Base-by-base conservation (phyloP, 768 basidiomycete genomes). In the Tephrocybe sp. region DNA sequence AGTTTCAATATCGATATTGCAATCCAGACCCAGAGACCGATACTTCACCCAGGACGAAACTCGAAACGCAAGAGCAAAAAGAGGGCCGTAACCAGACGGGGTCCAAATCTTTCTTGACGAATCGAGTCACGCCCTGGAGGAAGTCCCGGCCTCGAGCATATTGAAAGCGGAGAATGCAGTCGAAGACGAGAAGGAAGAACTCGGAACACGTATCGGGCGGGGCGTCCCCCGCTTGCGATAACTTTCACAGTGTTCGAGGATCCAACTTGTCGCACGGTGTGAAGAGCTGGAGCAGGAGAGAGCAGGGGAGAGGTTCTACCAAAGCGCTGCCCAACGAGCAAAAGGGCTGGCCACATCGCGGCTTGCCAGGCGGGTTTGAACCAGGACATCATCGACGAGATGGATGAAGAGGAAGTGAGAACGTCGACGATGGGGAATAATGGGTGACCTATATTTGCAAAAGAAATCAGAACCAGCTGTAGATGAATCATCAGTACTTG, bases 161-260 rank as follows among this genome's bases (percentile, higher is more conserved):
- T 39, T 13, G 21, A 34, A 15, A 34, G 15, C 13, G 32, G 32
- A 9, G 32, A 34, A 5, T n/a, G 11, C 32, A n/a, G 32, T 22
- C 9, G 21, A 39, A n/a, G 18, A 39, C 19, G 42, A 43, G 8
- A 19, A 41, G 22, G 28, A 43, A 34, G 32, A 9, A 18, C 19
- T 21, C 3, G n/a, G 19, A 19, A 8, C 28, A 43, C 28, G 31
- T 31, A 31, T 43, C 42, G 42, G 28, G 27, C 42, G 28, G 42
- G 42, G 42, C 42, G 42, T 43, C 30, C 42, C 42, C 42, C 42
- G 15, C 32, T 31, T 43, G 8, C 42, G 28, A 43, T 43, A 19
- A 30, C 28, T 31, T 19, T 30, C 9, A 13, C 42, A 27, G 15
- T 12, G 32, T 31, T 9, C n/a, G n/a, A n/a, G 6, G 16, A 22